Conservation (phyloP, 2,329 filamentous ascomycete species). For the Hymenoscyphus albidus region DNA sequence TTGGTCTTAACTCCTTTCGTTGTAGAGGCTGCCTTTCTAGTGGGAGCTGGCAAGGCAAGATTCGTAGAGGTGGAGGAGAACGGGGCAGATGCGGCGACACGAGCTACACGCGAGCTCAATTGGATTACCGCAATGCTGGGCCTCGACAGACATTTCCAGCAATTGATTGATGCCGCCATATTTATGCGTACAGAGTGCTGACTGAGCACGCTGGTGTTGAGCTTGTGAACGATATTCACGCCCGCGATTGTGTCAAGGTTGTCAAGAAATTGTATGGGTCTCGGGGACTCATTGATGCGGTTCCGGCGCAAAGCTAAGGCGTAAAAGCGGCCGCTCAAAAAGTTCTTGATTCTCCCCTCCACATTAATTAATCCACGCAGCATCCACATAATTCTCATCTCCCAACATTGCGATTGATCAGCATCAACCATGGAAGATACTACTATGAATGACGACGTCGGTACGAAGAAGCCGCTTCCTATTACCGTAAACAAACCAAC, state of each 20-base stretch:
- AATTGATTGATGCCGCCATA: constrained; percentile 53
- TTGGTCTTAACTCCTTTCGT: constrained; percentile 18
- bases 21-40: constrained; percentile 9
- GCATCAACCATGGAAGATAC: constrained; percentile 8
- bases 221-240: background rate
- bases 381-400: background rate
- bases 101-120: constrained; percentile 8
- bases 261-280: constrained; percentile 12
- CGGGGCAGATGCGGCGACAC: constrained; percentile 18
- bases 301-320: background rate
- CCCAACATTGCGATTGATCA: constrained; percentile 5
- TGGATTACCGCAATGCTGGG: constrained; percentile 37
- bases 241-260: background rate
- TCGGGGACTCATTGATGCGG: background rate
- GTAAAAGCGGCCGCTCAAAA: constrained; percentile 21
- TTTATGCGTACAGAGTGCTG: constrained; percentile 3
- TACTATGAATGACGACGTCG: constrained; percentile 8
- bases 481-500: constrained; percentile 75
- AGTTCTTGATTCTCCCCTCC: constrained; percentile 15
- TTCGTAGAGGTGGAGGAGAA: constrained; percentile 31
- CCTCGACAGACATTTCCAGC: constrained; percentile 56
- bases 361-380: background rate
- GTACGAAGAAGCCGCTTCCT: constrained; percentile 40
- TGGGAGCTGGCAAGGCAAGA: constrained; percentile 13
- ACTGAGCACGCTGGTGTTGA: constrained; percentile 6